phyloP scores from a whole-genome alignment of 2,329 filamentous ascomycete genomes.

The Xylariaceae sp. region DNA sequence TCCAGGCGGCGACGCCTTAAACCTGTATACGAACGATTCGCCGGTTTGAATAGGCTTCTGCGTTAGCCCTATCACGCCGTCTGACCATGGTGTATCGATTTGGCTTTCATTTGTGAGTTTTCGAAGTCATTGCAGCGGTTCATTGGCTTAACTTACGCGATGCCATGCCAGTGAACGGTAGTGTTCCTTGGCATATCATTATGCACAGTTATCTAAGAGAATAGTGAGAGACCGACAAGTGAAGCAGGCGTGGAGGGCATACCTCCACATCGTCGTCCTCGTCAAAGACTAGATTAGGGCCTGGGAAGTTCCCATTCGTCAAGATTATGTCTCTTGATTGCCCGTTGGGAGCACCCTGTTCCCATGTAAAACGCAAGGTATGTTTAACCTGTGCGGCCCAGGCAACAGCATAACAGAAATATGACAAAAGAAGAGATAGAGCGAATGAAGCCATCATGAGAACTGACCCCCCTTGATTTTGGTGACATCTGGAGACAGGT shows the following conservation, averaged over 20 bases:
- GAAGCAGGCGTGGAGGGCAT: not conserved
- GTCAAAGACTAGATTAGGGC: not conserved
- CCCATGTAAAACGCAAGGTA: not conserved
- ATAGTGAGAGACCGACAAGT: not conserved
- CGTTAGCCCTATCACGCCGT: not conserved
- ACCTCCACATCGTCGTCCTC: not conserved
- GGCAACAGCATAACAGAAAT: not conserved
- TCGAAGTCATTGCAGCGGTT: not conserved
- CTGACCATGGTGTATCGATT: not conserved
- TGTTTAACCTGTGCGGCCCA: not conserved
- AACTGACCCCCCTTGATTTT: not conserved
- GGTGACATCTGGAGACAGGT: not conserved
- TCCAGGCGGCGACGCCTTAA: not conserved
- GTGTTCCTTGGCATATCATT: not conserved
- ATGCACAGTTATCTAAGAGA: not conserved
- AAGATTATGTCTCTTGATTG: not conserved
- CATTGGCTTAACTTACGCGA: not conserved
- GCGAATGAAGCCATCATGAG: not conserved
- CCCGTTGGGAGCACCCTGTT: not conserved
- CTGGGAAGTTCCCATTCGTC: not conserved
- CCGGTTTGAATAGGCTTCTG: not conserved
- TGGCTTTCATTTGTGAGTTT: not conserved
- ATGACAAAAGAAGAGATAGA: not conserved
- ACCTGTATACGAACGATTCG: not conserved
- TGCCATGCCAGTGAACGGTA: not conserved